phyloP scores from a whole-genome alignment of 192 early-diverging fungal species.

The Coemansia pectinata region DNA sequence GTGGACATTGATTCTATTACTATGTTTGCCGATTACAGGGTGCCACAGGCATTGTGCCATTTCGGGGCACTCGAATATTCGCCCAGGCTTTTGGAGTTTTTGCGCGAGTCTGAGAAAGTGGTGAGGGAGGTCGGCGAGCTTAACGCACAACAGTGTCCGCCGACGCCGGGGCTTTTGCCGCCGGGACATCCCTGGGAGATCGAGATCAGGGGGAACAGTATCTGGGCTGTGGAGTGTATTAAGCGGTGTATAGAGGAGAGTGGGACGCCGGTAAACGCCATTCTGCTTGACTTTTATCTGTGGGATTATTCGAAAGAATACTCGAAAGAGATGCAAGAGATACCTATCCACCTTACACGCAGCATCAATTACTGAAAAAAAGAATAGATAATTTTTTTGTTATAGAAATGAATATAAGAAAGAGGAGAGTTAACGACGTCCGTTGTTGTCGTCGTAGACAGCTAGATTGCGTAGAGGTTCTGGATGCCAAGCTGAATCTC shows the following conservation, averaged over 20 bases:
- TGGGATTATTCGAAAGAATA: slow-evolving; percentile 83
- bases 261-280: slow-evolving; percentile 61
- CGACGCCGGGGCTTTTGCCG: slow-evolving; percentile 40
- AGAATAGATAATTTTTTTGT: slow-evolving; percentile 1
- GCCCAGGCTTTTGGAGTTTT: slow-evolving; percentile 48
- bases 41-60: slow-evolving; percentile 71
- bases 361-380: slow-evolving; percentile 60
- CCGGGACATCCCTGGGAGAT: slow-evolving; percentile 67
- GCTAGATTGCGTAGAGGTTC: slow-evolving; percentile 51
- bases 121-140: slow-evolving; percentile 9
- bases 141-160: background rate
- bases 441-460: slow-evolving; percentile 22
- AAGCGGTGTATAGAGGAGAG: slow-evolving; percentile 22
- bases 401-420: background rate
- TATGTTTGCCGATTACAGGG: slow-evolving; percentile 92
- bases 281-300: slow-evolving; percentile 85
- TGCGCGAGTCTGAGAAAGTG: slow-evolving; percentile 29
- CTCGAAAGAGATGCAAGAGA: slow-evolving; percentile 54
- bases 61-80: slow-evolving; percentile 73
- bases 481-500: slow-evolving; percentile 35
- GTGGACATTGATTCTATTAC: slow-evolving; percentile 76
- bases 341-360: slow-evolving; percentile 68
- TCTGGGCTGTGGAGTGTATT: slow-evolving; percentile 73
- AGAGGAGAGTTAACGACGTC: background rate
- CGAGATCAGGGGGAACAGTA: slow-evolving; percentile 79